These are phyloP conservation scores for Litsea cubeba DNA, from an alignment of 164 flowering plant genomes.

Conservation along the genomic window DNA sequence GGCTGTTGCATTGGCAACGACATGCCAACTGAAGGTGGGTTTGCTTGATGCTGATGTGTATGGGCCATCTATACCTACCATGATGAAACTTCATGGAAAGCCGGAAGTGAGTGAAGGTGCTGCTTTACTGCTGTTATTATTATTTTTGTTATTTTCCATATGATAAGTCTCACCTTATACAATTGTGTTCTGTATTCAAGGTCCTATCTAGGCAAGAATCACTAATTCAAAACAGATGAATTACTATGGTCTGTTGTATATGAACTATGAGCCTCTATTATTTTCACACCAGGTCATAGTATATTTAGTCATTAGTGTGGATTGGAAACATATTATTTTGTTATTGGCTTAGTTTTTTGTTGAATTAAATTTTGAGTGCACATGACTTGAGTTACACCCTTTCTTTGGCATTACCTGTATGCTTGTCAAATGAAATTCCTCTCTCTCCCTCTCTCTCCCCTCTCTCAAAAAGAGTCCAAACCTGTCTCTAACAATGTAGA, in stretches of 20 bases:
- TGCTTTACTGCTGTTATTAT: background rate
- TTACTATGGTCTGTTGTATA: background rate
- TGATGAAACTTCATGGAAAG: conserved; percentile 86
- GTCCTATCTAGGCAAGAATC: background rate
- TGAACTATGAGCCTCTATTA: background rate
- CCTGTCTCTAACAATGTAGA: no score
- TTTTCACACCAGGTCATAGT: background rate
- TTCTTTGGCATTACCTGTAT: background rate
- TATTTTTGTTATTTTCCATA: background rate
- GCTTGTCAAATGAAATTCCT: background rate
- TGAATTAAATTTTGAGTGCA: no score
- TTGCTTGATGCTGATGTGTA: conserved; percentile 96
- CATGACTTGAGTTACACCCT: background rate
- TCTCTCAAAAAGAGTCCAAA: background rate
- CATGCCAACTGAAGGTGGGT: conserved; percentile 76
- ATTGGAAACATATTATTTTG: background rate
- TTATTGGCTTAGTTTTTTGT: background rate
- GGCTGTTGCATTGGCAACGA: conserved; percentile 86
- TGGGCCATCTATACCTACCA: conserved; percentile 90
- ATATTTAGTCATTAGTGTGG: background rate
- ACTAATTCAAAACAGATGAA: background rate
- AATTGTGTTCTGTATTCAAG: background rate
- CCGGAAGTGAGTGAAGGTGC: conserved; percentile 83
- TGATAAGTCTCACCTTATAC: background rate
- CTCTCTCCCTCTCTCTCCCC: background rate